Percentiles rank a stretch among this genome's conserved stretches.
phyloP scores from a whole-genome alignment of 306 rosid genomes.

The Cucurbita ficifolia region DNA sequence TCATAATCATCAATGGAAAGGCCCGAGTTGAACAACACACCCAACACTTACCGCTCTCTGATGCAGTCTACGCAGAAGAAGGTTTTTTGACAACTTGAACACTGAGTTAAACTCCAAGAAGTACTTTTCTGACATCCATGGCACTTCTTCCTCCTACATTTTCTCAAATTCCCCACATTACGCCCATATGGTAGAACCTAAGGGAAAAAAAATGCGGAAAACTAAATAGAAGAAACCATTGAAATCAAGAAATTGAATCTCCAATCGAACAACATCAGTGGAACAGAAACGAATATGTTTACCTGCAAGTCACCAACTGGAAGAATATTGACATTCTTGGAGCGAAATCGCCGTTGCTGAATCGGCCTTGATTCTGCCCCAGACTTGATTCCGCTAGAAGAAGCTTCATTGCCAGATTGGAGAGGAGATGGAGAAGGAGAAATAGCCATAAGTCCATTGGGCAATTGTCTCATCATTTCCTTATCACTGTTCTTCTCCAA shows the following conservation, averaged over 20 bases:
- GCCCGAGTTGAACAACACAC: slow-evolving; percentile 1
- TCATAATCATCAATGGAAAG: neutral
- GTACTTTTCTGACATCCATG: slow-evolving; percentile 75
- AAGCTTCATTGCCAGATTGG: slow-evolving; percentile 44
- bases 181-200: slow-evolving; percentile 37
- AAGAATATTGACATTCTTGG: slow-evolving; percentile 69
- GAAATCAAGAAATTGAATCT: neutral
- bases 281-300: neutral
- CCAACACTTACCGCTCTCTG: slow-evolving; percentile 51
- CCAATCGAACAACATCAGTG: neutral
- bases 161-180: slow-evolving; percentile 29
- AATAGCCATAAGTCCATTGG: slow-evolving; percentile 83
- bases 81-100: slow-evolving; percentile 66
- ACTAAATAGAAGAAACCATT: slow-evolving; percentile 5
- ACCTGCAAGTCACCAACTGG: slow-evolving; percentile 54
- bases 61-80: slow-evolving; percentile 82
- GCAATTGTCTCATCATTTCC: slow-evolving; percentile 59
- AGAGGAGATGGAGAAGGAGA: slow-evolving; percentile 38
- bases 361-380: slow-evolving; percentile 26
- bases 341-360: slow-evolving; percentile 53
- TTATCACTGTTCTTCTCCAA: slow-evolving; percentile 28
- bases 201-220: neutral
- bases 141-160: slow-evolving; percentile 59
- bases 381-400: slow-evolving; percentile 34
- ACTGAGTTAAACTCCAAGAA: slow-evolving; percentile 44